Percentiles rank a stretch among this genome's conserved stretches.
Conservation (phyloP, 106 monocot genomes). For the Hemerocallis citrina region DNA sequence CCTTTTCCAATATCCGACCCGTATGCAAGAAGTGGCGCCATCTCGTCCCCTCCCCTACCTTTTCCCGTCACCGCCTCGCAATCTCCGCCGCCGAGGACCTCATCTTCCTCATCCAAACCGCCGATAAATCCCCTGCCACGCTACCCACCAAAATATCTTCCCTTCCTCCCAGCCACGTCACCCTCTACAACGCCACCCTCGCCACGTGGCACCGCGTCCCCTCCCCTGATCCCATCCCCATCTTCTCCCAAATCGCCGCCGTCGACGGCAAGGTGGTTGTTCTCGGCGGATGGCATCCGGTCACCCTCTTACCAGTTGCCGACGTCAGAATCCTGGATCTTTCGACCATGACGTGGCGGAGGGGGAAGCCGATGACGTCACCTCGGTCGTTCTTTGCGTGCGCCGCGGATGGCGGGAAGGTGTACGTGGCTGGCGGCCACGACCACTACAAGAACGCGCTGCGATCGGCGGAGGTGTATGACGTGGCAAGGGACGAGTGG, state of each 20-base stretch:
- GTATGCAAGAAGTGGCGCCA: slow-evolving; percentile 21
- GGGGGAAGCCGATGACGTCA: slow-evolving; percentile 3
- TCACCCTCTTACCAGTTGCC: not conserved
- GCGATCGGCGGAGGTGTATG: slow-evolving; percentile 53
- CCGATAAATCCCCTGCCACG: not conserved
- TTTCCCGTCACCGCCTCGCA: slow-evolving; percentile 10
- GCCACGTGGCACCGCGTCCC: slow-evolving; percentile 6
- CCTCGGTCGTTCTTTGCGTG: slow-evolving; percentile 58
- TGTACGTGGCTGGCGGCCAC: slow-evolving; percentile 72
- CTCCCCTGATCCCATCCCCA: not conserved
- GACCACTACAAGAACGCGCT: slow-evolving; percentile 79
- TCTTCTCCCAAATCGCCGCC: slow-evolving; percentile 2
- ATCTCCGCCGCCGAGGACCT: slow-evolving; percentile 22
- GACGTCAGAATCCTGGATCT: slow-evolving; percentile 2
- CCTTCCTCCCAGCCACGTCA: not conserved
- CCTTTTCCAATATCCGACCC: slow-evolving; percentile 8
- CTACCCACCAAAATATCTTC: not conserved
- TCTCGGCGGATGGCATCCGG: slow-evolving; percentile 13
- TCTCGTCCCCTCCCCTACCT: slow-evolving; percentile 8
- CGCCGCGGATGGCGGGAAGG: slow-evolving; percentile 14
- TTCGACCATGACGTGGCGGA: slow-evolving; percentile 5
- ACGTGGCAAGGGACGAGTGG: slow-evolving; percentile 57
- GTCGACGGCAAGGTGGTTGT: slow-evolving; percentile 2
- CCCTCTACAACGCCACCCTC: slow-evolving; percentile 7
- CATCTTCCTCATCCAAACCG: slow-evolving; percentile 20